phyloP scores from a whole-genome alignment of 2,329 filamentous ascomycete species.

The Tolypocladium capitatum region DNA sequence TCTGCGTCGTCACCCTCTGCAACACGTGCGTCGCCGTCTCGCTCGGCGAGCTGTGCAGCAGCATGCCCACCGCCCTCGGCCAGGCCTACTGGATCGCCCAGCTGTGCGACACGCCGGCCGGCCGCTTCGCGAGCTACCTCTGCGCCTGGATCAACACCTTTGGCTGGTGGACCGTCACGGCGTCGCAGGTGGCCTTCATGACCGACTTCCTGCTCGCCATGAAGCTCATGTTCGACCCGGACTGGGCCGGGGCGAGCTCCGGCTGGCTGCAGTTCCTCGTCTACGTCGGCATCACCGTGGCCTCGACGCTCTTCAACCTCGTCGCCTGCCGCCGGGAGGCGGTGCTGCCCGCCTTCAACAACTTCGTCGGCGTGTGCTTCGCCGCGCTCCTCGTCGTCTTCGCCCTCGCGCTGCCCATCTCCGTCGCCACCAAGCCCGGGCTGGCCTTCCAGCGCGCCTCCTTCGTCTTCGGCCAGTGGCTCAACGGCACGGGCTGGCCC shows the following conservation, averaged over 20 bases:
- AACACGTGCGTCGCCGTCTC: conserved; percentile 41
- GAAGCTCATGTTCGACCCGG: conserved; percentile 36
- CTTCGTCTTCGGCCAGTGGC: conserved; percentile 39
- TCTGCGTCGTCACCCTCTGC: conserved; percentile 37
- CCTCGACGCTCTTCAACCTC: conserved; percentile 36
- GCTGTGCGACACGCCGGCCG: conserved; percentile 22
- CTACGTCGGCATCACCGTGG: conserved; percentile 34
- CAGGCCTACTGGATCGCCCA: conserved; percentile 42
- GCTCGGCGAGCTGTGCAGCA: conserved; percentile 41
- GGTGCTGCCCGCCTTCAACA: conserved; percentile 36
- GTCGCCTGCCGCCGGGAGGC: conserved; percentile 31
- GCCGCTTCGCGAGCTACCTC: conserved; percentile 40
- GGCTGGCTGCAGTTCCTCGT: conserved; percentile 43
- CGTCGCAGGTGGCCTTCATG: conserved; percentile 45
- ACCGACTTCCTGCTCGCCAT: conserved; percentile 43
- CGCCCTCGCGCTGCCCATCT: conserved; percentile 35
- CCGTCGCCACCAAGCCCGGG: conserved; percentile 30
- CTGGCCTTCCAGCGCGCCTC: conserved; percentile 32
- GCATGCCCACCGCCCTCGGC: conserved; percentile 46
- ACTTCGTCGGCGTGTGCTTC: conserved; percentile 41
- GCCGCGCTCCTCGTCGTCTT: conserved; percentile 38
- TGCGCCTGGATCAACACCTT: conserved; percentile 49
- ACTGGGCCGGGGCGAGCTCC: conserved; percentile 28
- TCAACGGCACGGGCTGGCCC: conserved; percentile 33
- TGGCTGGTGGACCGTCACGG: conserved; percentile 44